Conservation (phyloP, 495 filamentous ascomycete genomes). For the Choiromyces venosus region DNA sequence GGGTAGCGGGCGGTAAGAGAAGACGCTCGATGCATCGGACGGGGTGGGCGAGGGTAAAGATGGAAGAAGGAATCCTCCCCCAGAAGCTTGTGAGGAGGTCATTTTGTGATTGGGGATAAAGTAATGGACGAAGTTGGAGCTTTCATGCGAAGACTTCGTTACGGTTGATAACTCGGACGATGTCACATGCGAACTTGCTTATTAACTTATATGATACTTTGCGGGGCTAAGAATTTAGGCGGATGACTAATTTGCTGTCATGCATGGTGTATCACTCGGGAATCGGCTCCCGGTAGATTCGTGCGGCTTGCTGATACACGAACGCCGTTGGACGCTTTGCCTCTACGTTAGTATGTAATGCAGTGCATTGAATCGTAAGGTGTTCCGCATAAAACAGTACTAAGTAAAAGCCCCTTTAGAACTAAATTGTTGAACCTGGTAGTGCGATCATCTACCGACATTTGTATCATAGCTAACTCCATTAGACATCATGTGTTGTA, state of each 20-base stretch:
- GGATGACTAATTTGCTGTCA: not conserved
- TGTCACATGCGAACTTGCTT: not conserved
- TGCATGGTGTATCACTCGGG: not conserved
- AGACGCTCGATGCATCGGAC: slow-evolving; percentile 15
- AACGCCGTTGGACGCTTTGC: not conserved
- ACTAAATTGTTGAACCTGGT: not conserved
- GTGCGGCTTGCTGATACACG: not conserved
- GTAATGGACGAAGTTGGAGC: not conserved
- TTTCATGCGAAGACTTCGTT: not conserved
- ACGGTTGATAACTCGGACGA: not conserved
- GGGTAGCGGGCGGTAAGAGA: slow-evolving; percentile 25
- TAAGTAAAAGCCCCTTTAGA: not conserved
- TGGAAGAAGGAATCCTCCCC: not conserved
- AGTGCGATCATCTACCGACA: not conserved
- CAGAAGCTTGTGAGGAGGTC: slow-evolving; percentile 4
- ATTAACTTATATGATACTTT: not conserved
- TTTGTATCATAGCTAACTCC: not conserved
- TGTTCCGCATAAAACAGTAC: not conserved
- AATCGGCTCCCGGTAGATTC: not conserved
- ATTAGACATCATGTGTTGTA: not conserved
- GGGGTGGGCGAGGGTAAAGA: slow-evolving; percentile 10
- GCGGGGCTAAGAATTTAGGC: not conserved
- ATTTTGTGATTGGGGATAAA: slow-evolving; percentile 1
- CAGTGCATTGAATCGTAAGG: not conserved
- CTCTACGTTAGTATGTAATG: not conserved